Evolutionary conservation across 2,329 filamentous ascomycete genomes (phyloP).

Genomic region (Scedosporium apiospermum): DNA sequence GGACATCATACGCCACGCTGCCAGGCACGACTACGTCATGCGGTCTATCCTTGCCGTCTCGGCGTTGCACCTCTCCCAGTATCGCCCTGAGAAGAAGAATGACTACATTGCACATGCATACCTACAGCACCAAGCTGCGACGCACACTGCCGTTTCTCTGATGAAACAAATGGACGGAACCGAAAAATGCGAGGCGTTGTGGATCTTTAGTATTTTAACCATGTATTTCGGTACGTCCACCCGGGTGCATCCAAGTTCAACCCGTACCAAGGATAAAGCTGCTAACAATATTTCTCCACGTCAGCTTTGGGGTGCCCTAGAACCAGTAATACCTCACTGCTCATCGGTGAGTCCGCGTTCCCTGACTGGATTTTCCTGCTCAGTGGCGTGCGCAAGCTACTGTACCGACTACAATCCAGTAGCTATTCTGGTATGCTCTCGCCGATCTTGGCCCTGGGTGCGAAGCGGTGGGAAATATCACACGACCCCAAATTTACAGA

Average conservation of each 20-base stretch:
- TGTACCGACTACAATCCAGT: neutral
- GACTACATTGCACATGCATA: slow-evolving; percentile 22
- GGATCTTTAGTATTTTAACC: slow-evolving; percentile 22
- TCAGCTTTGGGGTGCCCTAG: neutral
- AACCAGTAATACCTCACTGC: neutral
- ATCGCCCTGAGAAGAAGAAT: slow-evolving; percentile 24
- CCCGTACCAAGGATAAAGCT: neutral
- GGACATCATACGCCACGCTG: slow-evolving; percentile 35
- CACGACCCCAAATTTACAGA: neutral
- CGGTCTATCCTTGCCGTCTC: slow-evolving; percentile 37
- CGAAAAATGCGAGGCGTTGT: slow-evolving; percentile 15
- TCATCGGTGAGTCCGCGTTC: slow-evolving; percentile 3
- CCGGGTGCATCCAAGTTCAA: too few species aligned
- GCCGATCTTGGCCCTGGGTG: neutral
- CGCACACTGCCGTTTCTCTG: slow-evolving; percentile 16
- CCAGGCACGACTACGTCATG: slow-evolving; percentile 36
- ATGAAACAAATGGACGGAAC: slow-evolving; percentile 13
- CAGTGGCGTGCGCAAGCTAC: slow-evolving; percentile 9
- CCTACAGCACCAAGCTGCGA: slow-evolving; percentile 20
- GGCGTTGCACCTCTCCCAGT: slow-evolving; percentile 36
- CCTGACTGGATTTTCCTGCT: slow-evolving; percentile 15
- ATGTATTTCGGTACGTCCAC: slow-evolving; percentile 19
- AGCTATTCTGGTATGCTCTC: neutral
- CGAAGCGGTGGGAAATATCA: neutral
- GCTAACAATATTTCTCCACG: neutral